Conservation (phyloP, 495 filamentous ascomycete genomes). For the Podospora fimiseda region DNA sequence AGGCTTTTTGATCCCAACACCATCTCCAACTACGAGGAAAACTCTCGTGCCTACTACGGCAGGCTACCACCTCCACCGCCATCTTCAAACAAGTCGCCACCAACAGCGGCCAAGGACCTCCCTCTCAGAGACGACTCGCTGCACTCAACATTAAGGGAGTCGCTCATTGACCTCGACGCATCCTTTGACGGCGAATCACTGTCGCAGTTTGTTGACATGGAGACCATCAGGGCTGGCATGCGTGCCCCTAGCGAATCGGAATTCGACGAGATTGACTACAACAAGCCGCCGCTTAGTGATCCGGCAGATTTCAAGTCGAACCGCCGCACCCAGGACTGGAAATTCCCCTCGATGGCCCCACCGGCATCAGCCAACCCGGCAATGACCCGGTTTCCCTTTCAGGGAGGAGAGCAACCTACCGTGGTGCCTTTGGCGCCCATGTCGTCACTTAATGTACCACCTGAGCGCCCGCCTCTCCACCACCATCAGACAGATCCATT, state of each 20-base stretch:
- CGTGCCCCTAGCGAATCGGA: constrained; percentile 39
- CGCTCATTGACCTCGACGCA: constrained; percentile 53
- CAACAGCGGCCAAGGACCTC: constrained; percentile 41
- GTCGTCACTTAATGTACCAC: constrained; percentile 5
- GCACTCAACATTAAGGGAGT: constrained; percentile 45
- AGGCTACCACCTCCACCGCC: constrained; percentile 26
- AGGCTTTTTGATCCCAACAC: constrained; percentile 55
- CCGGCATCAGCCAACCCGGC: constrained; percentile 47
- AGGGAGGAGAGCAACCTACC: constrained; percentile 27
- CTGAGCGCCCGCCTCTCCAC: constrained; percentile 38
- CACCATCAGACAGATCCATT: constrained; percentile 47
- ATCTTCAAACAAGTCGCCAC: not conserved
- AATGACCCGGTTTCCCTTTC: constrained; percentile 42
- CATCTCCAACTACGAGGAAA: constrained; percentile 50
- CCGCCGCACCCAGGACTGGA: constrained; percentile 56
- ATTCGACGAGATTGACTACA: constrained; percentile 38
- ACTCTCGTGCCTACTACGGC: constrained; percentile 47
- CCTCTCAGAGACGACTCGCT: constrained; percentile 48
- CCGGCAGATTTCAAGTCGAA: constrained; percentile 42
- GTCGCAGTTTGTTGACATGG: constrained; percentile 52
- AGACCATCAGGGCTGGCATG: constrained; percentile 49
- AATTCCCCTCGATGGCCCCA: constrained; percentile 48
- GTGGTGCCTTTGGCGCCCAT: constrained; percentile 9
- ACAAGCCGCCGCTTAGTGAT: constrained; percentile 43
- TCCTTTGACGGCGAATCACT: constrained; percentile 41